Percentiles rank a stretch among this genome's conserved stretches.
phyloP scores from a whole-genome alignment of 2,329 filamentous ascomycete genomes.

The Stylonectria norvegica region DNA sequence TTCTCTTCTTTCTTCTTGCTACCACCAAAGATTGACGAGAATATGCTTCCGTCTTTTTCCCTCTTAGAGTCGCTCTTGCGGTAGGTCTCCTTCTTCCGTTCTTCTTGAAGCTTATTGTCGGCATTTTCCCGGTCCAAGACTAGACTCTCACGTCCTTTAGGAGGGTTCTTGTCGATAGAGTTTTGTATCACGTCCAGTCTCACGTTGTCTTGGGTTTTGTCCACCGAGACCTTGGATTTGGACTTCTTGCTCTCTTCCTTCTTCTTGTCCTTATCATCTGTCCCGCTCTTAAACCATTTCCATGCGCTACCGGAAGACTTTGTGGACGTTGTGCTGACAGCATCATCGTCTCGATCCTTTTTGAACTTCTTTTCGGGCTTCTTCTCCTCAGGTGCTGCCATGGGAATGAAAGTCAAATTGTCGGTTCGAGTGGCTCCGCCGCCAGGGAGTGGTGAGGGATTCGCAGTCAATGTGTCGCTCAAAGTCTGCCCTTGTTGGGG shows the following conservation, averaged over 20 bases:
- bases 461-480: constrained; percentile 29
- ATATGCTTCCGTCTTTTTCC: constrained; percentile 89
- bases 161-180: constrained; percentile 69
- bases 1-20: constrained; percentile 82
- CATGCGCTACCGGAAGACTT: constrained; percentile 68
- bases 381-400: constrained; percentile 64
- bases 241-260: constrained; percentile 63
- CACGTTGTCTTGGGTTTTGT: constrained; percentile 71
- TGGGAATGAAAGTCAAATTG: constrained; percentile 76
- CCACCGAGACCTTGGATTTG: constrained; percentile 58
- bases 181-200: constrained; percentile 83
- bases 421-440: constrained; percentile 68
- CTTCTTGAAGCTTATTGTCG: constrained; percentile 70
- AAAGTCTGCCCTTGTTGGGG: constrained; percentile 27
- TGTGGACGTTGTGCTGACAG: constrained; percentile 49
- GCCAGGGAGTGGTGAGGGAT: constrained; percentile 65
- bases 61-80: constrained; percentile 79
- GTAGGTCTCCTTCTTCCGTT: constrained; percentile 74
- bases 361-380: constrained; percentile 72
- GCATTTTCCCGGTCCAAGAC: constrained; percentile 75
- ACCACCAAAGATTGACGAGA: constrained; percentile 88
- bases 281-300: constrained; percentile 78
- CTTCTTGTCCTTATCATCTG: constrained; percentile 62
- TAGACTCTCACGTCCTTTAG: constrained; percentile 74
- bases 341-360: constrained; percentile 65